These are phyloP conservation scores for Gossypioides kirkii DNA, from an alignment of 345 rosid genomes.

Conservation along the genomic window DNA sequence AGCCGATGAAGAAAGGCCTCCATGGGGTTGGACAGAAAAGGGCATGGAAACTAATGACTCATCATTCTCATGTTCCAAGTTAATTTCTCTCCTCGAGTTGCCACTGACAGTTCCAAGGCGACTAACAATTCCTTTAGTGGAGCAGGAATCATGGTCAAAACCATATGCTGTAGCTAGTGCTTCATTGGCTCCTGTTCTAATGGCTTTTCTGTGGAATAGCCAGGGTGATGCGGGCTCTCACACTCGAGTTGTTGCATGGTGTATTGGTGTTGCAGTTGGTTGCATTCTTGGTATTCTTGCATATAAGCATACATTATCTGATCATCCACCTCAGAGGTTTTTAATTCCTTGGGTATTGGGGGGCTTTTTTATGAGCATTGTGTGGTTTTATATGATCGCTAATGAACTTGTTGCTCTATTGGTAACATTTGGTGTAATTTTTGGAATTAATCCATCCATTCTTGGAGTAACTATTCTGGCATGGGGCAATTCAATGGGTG, in stretches of 20 bases:
- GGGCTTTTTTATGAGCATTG: conserved; percentile 83
- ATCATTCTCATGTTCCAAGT: conserved; percentile 28
- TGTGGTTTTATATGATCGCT: conserved; percentile 93
- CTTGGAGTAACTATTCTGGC: conserved; percentile 84
- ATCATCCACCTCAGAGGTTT: conserved; percentile 64
- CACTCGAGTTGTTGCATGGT: conserved; percentile 35
- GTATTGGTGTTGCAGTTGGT: conserved; percentile 42
- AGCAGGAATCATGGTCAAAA: conserved; percentile 75
- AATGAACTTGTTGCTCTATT: conserved; percentile 84
- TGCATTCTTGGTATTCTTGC: conserved; percentile 53
- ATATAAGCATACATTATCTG: conserved; percentile 37
- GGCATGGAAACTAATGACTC: conserved; percentile 24
- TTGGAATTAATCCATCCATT: conserved; percentile 70
- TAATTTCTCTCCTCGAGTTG: conserved; percentile 51
- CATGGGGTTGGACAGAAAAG: conserved; percentile 56
- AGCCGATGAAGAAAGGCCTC: conserved; percentile 40
- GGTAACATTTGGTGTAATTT: conserved; percentile 62
- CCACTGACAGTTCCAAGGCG: conserved; percentile 67
- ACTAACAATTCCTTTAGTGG: conserved; percentile 69
- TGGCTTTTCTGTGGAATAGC: conserved; percentile 57
- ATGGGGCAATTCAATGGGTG: conserved; percentile 97
- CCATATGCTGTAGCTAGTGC: conserved; percentile 68
- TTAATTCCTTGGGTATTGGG: conserved; percentile 81
- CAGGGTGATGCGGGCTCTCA: conserved; percentile 37
- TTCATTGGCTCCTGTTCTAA: conserved; percentile 60